Evolutionary conservation across 2,329 filamentous ascomycete species (phyloP), one percentile per base, ranked within the genome.

Genomic region (Xylariaceae sp.): DNA sequence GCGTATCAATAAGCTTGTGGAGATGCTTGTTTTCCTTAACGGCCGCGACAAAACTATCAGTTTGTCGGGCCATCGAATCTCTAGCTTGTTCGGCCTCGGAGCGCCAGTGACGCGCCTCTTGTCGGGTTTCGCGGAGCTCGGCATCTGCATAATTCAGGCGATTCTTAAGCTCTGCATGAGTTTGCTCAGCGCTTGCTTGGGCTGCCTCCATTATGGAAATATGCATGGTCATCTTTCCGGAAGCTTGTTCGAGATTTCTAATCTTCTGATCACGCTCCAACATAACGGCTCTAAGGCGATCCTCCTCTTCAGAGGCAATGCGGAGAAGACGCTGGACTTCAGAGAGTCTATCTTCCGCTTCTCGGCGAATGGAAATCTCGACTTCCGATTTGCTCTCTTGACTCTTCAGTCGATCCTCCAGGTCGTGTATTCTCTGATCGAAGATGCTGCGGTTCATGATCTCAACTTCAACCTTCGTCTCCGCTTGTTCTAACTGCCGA

Each of bases 281-380:
- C 47, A 87, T 73, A 40, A 81, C 78, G 55, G 85, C 80, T 30
- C 84, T 78, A 4, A 91, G 79, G 51, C 85, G 80, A 60, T 80
- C 80, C 60, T 88, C 85, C 66, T 91, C 86, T 65, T 89, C 85
- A n/a, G 86, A 81, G 4, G 86, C 81, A 59, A 84, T 79, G 55
- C 83, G 80, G 30, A 90, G 76, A 27, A 86, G 78, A 52, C 84
- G 79, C 69, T 91, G 85, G n/a, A 85, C 78, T 66, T 91, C 87
- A 4, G 85, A 80, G 11, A 89, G 74, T 57, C 82, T 81, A 65
- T 91, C 88, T 67, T 91, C 87, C 1, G 85, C 85, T 35, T 82
- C 77, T 51, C 86, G 80, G 55, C 87, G 82, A 47, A 73, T 72
- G 44, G 78, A 74, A 56, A 86, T 73, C 63, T 91, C 86, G 50